Evolutionary conservation across 208 protist species (phyloP), one percentile per base, ranked within the genome.

Genomic region (Acanthamoeba castellanii): DNA sequence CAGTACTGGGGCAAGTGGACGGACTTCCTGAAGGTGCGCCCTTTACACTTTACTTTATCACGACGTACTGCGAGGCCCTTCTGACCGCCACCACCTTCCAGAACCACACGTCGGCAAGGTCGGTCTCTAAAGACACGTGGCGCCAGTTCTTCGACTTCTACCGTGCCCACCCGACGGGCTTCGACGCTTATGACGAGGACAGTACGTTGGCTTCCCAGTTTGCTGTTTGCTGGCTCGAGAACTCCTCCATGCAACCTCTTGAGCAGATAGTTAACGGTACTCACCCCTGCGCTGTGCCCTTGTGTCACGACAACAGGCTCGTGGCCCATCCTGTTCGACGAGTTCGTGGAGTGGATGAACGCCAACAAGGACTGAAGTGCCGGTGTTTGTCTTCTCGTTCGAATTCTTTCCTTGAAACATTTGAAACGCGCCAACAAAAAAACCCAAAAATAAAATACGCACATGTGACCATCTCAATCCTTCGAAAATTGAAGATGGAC

Each of bases 311-410:
- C 25, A 20, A 61, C 57, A 87, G 85, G 34, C 61, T 37, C 85
- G 5, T 92, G 85, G 85, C 85, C 85, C 37, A 45, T 72, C 61
- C 14, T 92, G 22, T 74, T 92, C 25, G 85, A 92, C 45, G 85
- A 92, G 85, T 92, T 92, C 45, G 85, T 72, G 16, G 85, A 92
- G 61, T 92, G 85, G 85, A 57, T 45, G 45, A 89, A 89, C n/a
- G 30, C n/a, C 37, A 82, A 82, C 32, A 82, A 52, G 32, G 42
- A 25, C 37, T 82, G 37, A 42, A 11, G 18, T 2, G 34, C 72
- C 72, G 6, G 6, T 50, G 11, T 25, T 50, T 5, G 45, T 47
- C 45, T 47, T 52, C 37, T 42, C 6, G 8, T 25, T 78, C 22
- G 27, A 78, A 78, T 78, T 78, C 70, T 37, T 32, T 42, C n/a